Percentiles rank a stretch among this genome's conserved stretches.
Conservation (phyloP, 371 early-diverging fungal genomes). For the Syncephalastrum monosporum region DNA sequence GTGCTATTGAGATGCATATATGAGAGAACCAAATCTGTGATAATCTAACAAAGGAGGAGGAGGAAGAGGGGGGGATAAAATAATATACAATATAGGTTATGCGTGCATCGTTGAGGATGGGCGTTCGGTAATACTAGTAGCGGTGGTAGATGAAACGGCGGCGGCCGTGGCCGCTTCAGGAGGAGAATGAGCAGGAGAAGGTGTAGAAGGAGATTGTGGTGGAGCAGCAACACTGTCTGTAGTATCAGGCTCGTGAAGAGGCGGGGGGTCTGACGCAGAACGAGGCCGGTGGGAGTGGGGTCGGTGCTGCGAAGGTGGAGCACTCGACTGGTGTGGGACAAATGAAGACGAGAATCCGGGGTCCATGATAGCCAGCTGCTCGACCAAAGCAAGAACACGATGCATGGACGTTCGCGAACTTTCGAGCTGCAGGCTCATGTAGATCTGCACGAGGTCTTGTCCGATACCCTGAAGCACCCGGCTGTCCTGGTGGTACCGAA, state of each 20-base stretch:
- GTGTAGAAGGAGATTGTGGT: background rate
- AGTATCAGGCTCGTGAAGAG: too few species aligned
- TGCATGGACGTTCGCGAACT: slow-evolving; percentile 13
- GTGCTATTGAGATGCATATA: too few species aligned
- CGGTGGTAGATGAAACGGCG: background rate
- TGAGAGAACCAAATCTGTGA: background rate
- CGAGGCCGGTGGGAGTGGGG: too few species aligned
- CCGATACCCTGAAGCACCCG: slow-evolving; percentile 18
- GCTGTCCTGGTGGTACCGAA: slow-evolving; percentile 21
- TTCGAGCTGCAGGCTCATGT: slow-evolving; percentile 17
- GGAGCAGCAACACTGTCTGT: too few species aligned
- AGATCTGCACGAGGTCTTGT: slow-evolving; percentile 20
- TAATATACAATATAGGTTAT: background rate
- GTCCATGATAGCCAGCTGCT: slow-evolving; percentile 10
- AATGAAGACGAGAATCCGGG: too few species aligned
- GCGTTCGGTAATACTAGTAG: too few species aligned
- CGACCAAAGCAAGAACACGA: slow-evolving; percentile 9
- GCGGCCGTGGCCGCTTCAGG: background rate
- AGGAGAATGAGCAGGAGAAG: slow-evolving; percentile 2
- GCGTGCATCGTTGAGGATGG: background rate
- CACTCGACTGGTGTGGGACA: too few species aligned
- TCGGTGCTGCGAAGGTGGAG: too few species aligned
- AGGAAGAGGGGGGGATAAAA: background rate
- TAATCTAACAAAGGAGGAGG: background rate
- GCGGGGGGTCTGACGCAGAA: too few species aligned